A percentile compares a stretch with the other conserved stretches of the same genome.
phyloP scores from a whole-genome alignment of 495 filamentous ascomycete species.

The Saxophila tyrrhenica region DNA sequence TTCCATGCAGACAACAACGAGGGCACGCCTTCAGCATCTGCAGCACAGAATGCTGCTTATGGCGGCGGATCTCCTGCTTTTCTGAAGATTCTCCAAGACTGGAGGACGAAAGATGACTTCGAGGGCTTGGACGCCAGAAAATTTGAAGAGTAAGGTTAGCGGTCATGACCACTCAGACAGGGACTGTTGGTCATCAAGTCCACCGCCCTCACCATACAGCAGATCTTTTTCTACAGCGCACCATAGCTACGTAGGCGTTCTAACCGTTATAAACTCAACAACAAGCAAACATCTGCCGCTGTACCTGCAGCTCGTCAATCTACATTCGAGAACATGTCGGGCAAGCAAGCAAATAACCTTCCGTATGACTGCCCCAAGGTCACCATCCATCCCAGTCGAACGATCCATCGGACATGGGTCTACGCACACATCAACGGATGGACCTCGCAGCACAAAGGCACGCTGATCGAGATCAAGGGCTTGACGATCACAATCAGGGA shows the following conservation, averaged over 20 bases:
- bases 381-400: neutral
- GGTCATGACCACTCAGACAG: neutral
- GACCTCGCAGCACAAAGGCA: neutral
- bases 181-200: neutral
- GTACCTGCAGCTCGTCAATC: no score
- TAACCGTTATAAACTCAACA: no score
- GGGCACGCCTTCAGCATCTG: conserved; percentile 15
- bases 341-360: no score
- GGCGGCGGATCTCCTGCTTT: conserved; percentile 20
- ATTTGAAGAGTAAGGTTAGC: neutral
- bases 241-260: no score
- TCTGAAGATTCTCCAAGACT: conserved; percentile 18
- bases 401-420: neutral
- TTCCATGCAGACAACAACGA: conserved; percentile 21
- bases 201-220: no score
- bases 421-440: neutral
- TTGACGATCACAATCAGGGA: neutral
- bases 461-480: neutral
- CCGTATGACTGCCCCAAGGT: no score
- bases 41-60: conserved; percentile 14
- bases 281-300: no score
- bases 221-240: no score
- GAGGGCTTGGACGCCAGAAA: conserved; percentile 10
- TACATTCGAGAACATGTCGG: no score
- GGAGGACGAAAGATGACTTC: conserved; percentile 21